Conservation (phyloP, 129 eudicot species). For the Calendula officinalis region DNA sequence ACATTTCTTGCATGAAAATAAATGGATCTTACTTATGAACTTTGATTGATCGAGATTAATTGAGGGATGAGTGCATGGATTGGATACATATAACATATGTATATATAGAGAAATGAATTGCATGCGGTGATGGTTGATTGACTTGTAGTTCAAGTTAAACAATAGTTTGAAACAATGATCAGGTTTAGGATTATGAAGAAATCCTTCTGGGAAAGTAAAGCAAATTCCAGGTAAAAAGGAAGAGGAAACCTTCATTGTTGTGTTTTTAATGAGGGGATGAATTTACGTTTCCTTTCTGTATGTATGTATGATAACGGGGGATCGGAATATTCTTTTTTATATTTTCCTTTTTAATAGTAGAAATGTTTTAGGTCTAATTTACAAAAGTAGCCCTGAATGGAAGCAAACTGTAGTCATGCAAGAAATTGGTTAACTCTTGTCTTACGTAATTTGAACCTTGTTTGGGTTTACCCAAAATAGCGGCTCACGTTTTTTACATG, state of each 20-base stretch:
- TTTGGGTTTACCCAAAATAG: slow-evolving; percentile 28
- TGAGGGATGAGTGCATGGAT: slow-evolving; percentile 14
- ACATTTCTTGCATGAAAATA: slow-evolving; percentile 34
- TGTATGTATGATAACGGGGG: slow-evolving; percentile 4
- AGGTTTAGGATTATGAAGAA: slow-evolving; percentile 28
- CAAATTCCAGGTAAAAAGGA: slow-evolving; percentile 36
- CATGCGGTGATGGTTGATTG: slow-evolving; percentile 42
- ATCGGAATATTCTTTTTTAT: neutral
- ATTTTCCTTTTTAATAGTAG: neutral
- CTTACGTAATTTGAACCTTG: slow-evolving; percentile 31
- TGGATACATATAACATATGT: slow-evolving; percentile 5
- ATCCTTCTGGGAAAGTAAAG: slow-evolving; percentile 34
- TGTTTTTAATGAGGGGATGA: slow-evolving; percentile 7
- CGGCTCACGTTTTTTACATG: slow-evolving; percentile 26
- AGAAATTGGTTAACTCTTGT: slow-evolving; percentile 31
- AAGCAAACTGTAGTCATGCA: slow-evolving; percentile 36
- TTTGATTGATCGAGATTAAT: neutral
- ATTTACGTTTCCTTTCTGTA: slow-evolving; percentile 16
- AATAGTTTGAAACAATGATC: slow-evolving; percentile 38
- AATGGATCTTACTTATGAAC: neutral
- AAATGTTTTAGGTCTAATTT: slow-evolving; percentile 17
- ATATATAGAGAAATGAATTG: slow-evolving; percentile 21
- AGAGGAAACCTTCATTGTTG: slow-evolving; percentile 12
- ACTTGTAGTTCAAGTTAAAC: slow-evolving; percentile 76
- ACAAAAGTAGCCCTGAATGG: slow-evolving; percentile 30